Base-by-base conservation (phyloP, 2,329 filamentous ascomycete species). In the Aspergillus fischeri region DNA sequence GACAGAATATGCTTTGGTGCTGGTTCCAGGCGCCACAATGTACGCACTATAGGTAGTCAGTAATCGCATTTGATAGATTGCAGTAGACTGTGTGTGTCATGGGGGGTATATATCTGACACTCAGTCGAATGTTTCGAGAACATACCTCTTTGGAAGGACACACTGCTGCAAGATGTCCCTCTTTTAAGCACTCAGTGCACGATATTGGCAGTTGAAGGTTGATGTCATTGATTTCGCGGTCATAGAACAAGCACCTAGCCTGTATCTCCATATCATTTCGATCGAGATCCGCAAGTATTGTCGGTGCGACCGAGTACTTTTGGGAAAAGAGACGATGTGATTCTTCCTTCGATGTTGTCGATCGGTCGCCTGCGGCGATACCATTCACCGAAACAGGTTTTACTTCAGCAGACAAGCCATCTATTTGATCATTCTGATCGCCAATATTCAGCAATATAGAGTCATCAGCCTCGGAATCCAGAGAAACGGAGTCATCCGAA, bases 71-170 rank as follows among this genome's bases (percentile, higher is more conserved):
- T 28, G 21, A 47, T 24, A 24, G 11, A 27, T 24, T 47, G 5
- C 20, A 38, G 14, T 7, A 32, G 29, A 32, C 29, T 4, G 3
- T 32, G 42, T 14, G 42, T 45, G n/a, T 11, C 20, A 32, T 32
- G 29, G 29, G 11, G 14, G 29, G 29, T 1, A 32, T 32, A 32
- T 32, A 4, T 11, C 29, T 14, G 29, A 14, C 29, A 32, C 29
- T 32, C 29, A 5, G 29, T 14, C n/a, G 45, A 45, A 58, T n/a
- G 8, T 20, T 52, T 47, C 20, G 3, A 17, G 24, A 57, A 61
- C 68, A 49, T 67, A 77, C 75, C 73, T 76, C 73, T 57, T 75
- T 75, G 35, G 67, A 66, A 3, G 77, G 76, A 63, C 78, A 81
- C 35, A 73, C 66, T 28, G 74, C 70, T 21, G 71, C 67, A 57